Conservation (phyloP, 2,329 filamentous ascomycete genomes). For the Lasiodiplodia citricola region DNA sequence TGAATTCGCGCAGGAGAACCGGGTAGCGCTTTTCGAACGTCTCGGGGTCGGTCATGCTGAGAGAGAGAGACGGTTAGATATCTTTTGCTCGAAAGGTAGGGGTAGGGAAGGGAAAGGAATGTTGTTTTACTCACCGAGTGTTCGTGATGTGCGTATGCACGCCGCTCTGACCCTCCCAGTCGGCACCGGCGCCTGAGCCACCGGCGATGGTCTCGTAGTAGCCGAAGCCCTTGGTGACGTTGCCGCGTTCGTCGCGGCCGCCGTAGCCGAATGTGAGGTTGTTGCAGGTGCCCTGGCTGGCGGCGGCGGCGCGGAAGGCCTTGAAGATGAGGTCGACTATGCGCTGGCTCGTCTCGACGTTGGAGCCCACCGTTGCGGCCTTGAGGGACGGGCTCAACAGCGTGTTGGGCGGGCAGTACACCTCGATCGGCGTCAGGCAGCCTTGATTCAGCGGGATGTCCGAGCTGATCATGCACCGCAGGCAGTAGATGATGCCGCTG, state of each 20-base stretch:
- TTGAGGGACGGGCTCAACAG: conserved; percentile 42
- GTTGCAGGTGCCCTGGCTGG: conserved; percentile 33
- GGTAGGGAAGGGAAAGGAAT: neutral
- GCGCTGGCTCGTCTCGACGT: conserved; percentile 30
- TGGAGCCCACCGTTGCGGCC: conserved; percentile 37
- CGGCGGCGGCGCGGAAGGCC: conserved; percentile 31
- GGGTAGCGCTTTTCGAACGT: conserved; percentile 74
- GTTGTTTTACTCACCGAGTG: conserved; percentile 49
- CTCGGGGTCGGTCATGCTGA: conserved; percentile 72
- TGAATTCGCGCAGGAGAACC: conserved; percentile 69
- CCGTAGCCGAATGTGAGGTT: conserved; percentile 38
- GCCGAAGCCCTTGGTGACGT: conserved; percentile 48
- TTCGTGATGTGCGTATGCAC: conserved; percentile 81
- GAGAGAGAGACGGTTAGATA: neutral
- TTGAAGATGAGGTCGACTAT: conserved; percentile 34
- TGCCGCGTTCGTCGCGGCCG: conserved; percentile 13
- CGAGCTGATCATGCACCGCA: conserved; percentile 43
- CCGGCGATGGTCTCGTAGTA: conserved; percentile 82
- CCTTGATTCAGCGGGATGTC: conserved; percentile 51
- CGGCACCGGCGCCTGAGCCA: conserved; percentile 69
- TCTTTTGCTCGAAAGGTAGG: neutral
- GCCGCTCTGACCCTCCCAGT: conserved; percentile 67
- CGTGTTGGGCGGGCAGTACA: conserved; percentile 41
- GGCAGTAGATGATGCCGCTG: conserved; percentile 57
- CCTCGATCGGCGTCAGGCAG: conserved; percentile 44